These are phyloP conservation scores for Amanita fuliginea DNA, from an alignment of 768 basidiomycete species.

Conservation along the genomic window DNA sequence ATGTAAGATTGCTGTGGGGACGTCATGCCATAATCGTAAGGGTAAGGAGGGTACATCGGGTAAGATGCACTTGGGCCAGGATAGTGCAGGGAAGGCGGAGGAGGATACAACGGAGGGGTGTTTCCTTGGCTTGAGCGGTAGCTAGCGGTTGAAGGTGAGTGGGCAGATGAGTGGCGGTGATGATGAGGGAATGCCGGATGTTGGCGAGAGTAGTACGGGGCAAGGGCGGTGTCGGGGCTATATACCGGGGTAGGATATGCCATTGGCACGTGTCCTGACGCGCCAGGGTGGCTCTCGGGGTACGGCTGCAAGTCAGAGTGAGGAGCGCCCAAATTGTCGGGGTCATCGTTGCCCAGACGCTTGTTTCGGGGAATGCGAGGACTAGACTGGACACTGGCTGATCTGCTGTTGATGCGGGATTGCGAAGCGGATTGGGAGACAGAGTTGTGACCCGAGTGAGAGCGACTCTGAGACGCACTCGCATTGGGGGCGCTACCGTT, in stretches of 20 bases:
- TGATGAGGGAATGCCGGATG: constrained; percentile 3
- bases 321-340: background rate
- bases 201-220: constrained; percentile 11
- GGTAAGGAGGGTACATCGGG: constrained; percentile 6
- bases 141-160: constrained; percentile 7
- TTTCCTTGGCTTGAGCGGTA: constrained; percentile 9
- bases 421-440: constrained; percentile 22
- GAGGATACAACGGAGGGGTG: constrained; percentile 6
- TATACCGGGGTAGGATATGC: constrained; percentile 8
- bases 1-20: constrained; percentile 3
- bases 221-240: constrained; percentile 7
- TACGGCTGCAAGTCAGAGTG: constrained; percentile 7
- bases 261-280: constrained; percentile 4
- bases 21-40: constrained; percentile 13
- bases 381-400: constrained; percentile 39
- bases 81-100: constrained; percentile 8
- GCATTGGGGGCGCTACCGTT: background rate
- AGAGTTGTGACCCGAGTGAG: constrained; percentile 19
- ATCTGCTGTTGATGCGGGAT: constrained; percentile 32
- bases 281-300: background rate
- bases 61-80: constrained; percentile 8
- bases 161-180: constrained; percentile 6
- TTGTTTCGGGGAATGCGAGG: constrained; percentile 30
- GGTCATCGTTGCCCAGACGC: constrained; percentile 29
- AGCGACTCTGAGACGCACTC: constrained; percentile 11